These are phyloP conservation scores for Boletus eberwhitei DNA, from an alignment of 768 basidiomycete species.

Conservation along the genomic window DNA sequence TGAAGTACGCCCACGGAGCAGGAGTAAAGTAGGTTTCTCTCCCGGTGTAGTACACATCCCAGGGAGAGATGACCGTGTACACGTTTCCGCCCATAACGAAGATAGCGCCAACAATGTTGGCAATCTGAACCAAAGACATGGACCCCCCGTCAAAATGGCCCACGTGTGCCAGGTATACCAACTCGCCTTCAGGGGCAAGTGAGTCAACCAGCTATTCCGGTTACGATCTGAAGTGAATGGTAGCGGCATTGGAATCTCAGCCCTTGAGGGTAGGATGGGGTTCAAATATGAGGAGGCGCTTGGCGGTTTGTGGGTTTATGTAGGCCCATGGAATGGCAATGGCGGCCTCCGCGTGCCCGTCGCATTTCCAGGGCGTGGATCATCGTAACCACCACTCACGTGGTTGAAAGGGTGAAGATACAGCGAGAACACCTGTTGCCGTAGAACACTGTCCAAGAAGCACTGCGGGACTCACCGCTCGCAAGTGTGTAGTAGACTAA, in stretches of 20 bases:
- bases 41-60: slow-evolving; percentile 43
- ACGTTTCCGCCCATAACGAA: slow-evolving; percentile 59
- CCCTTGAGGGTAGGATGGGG: slow-evolving; percentile 9
- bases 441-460: slow-evolving; percentile 4
- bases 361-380: slow-evolving; percentile 27
- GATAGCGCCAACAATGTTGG: slow-evolving; percentile 55
- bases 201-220: slow-evolving; percentile 42
- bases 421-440: neutral
- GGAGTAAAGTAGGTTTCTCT: slow-evolving; percentile 70
- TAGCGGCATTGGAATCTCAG: slow-evolving; percentile 20
- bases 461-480: neutral
- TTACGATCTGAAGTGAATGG: slow-evolving; percentile 18
- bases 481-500: neutral
- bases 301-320: slow-evolving; percentile 20
- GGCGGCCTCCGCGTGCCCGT: slow-evolving; percentile 20
- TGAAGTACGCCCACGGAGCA: slow-evolving; percentile 56
- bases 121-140: slow-evolving; percentile 32
- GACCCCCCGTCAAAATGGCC: slow-evolving; percentile 1
- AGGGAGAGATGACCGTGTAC: slow-evolving; percentile 55
- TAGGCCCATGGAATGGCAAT: slow-evolving; percentile 18
- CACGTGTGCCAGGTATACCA: neutral
- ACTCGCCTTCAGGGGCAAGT: slow-evolving; percentile 52
- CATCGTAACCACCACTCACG: slow-evolving; percentile 13
- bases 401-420: slow-evolving; percentile 15
- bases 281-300: slow-evolving; percentile 11